Evolutionary conservation across 2,329 filamentous ascomycete species (phyloP), one percentile per base, ranked within the genome.

Genomic region (Ascosphaera aggregata): DNA sequence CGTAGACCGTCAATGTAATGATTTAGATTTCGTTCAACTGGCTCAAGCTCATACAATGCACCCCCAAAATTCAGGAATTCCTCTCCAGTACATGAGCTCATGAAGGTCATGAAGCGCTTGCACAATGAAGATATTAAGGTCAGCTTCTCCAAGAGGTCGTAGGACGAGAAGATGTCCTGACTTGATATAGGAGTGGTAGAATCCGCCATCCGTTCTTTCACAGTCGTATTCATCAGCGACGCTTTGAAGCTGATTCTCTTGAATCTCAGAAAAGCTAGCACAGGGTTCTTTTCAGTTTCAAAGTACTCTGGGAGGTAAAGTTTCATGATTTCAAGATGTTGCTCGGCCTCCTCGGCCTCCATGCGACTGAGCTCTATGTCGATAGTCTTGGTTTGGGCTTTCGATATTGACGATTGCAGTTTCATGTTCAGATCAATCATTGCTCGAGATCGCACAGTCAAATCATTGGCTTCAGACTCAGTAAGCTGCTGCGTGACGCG

Each of bases 391-490:
- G 81, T 76, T 54, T 93, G 86, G 2, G 86, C 79, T 62, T 93
- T 93, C 32, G 82, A 71, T 9, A 84, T 84, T 9, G 84, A 91
- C 41, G 80, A 71, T 51, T 93, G 86, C 34, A 98, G 68, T 59
- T 92, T 91, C 68, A 86, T 71, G 56, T 95, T 95, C 36, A 98
- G 68, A 51, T 98, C 86, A 71, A 93, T 80, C 77, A 98, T 92
- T 40, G 86, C 84, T 44, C 84, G 73, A 35, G 86, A 92, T 44
- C 82, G 78, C 49, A 72, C 80, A 46, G 76, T 85, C 40, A 95
- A 71, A 54, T 95, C 82, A 53, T 85, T 84, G 1, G 86, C 84
- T 54, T 95, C 85, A 13, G 77, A 77, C 55, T 95, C 89, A 1
- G 84, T 91, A 47, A 95, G 79, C 35, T 85, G 81, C 49, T 91